Base-by-base conservation (phyloP, 2,329 filamentous ascomycete species). In the Pestalotiopsis sp. region DNA sequence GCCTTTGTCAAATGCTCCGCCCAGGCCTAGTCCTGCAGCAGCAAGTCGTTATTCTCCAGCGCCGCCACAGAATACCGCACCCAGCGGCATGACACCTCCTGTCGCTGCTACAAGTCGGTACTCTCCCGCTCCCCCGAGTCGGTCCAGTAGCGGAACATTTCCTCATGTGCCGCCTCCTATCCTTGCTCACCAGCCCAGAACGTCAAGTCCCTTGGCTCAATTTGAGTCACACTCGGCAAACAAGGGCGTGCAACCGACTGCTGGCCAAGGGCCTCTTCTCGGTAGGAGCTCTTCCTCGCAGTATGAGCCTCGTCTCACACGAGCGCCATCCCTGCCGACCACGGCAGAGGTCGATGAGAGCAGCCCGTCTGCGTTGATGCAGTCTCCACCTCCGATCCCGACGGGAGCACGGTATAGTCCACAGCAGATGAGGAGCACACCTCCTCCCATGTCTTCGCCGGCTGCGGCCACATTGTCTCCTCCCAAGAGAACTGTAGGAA, bases 191-290 rank as follows among this genome's bases (percentile, higher is more conserved):
- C 85, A 89, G 70, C 89, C 90, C 9, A 83, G 90, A 71, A 91
- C 90, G 1, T 91, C 89, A 1, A 92, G 90, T 71, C 90, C 90
- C 0, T 77, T 91, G 69, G 89, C 89, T 5, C 88, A 91, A 72
- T 91, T 90, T 69, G 89, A 91, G 12, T 83, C 82, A 7, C 81
- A 82, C 66, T 76, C 77, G 20, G 62, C 71, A 76, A 52, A 77
- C 73, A 71, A 75, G 73, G 61, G 72, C 14, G 23, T 75, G 70
- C 45, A 52, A 52, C 74, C 77, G 4, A 68, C 69, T 6, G 81
- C 82, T 68, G 78, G 77, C 5, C 86, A 88, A n/a, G 71, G 71
- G 17, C 70, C 76, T n/a, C 75, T 81, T 49, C 73, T 80, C n/a
- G 83, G 86, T 68, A 82, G 86, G 58, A 85, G 86, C 66, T 86